Conservation (phyloP, 106 monocot species). For the Dendrobium officinale region DNA sequence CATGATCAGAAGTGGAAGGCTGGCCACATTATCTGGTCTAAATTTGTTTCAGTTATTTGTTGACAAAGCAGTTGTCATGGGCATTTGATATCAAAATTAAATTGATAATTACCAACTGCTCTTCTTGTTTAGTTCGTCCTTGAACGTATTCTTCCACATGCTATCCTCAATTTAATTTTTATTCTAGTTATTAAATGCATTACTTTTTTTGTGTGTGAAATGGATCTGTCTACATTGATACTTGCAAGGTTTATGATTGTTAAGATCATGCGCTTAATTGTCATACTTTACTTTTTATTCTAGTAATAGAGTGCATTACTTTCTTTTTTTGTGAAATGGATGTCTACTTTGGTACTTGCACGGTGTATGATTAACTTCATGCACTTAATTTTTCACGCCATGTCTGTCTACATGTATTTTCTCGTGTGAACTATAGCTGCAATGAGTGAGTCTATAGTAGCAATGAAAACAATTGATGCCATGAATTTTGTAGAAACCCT, state of each 20-base stretch:
- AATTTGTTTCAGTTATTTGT: conserved; percentile 81
- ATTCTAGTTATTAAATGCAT: neutral
- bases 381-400: too few species aligned
- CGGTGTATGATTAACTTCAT: too few species aligned
- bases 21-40: conserved; percentile 38
- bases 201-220: neutral
- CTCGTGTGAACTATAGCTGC: neutral
- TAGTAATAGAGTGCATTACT: too few species aligned
- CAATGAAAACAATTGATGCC: neutral
- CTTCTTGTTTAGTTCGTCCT: neutral
- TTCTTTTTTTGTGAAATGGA: too few species aligned
- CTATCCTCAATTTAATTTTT: neutral
- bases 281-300: neutral
- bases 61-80: neutral
- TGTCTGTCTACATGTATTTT: neutral
- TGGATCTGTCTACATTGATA: neutral
- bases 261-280: neutral
- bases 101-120: neutral
- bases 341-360: too few species aligned
- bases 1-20: conserved; percentile 58
- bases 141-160: too few species aligned
- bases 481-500: neutral
- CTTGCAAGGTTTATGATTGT: neutral
- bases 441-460: neutral
- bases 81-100: neutral